Evolutionary conservation across 148 eudicot species (phyloP).

Genomic region (Drosera capensis): DNA sequence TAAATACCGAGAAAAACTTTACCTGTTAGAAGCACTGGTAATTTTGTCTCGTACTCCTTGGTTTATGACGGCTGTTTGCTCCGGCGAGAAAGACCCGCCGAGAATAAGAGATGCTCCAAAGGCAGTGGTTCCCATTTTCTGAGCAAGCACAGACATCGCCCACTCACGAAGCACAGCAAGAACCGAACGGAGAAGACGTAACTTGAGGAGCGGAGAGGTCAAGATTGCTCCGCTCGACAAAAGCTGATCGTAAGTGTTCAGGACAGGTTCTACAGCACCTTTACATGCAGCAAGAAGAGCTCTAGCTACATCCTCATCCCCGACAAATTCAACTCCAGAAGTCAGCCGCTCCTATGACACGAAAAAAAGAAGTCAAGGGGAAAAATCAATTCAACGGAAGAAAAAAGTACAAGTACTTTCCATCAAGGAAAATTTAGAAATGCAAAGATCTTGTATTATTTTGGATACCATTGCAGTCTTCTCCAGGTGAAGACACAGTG

Average conservation of each 20-base stretch:
- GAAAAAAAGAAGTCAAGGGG: slow-evolving; percentile 2
- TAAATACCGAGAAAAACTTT: not conserved
- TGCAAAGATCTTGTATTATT: not conserved
- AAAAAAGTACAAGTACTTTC: not conserved
- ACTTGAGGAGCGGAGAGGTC: slow-evolving; percentile 58
- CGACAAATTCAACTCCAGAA: slow-evolving; percentile 64
- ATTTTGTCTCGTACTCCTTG: slow-evolving; percentile 89
- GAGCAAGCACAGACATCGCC: slow-evolving; percentile 74
- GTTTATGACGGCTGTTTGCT: slow-evolving; percentile 42
- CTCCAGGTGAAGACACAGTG: slow-evolving; percentile 88
- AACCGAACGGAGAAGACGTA: slow-evolving; percentile 79
- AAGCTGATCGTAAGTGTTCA: slow-evolving; percentile 72
- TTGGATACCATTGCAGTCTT: slow-evolving; percentile 79
- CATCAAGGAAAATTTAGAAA: not conserved
- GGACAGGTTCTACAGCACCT: slow-evolving; percentile 82
- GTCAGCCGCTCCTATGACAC: slow-evolving; percentile 45
- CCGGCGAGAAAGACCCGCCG: slow-evolving; percentile 49
- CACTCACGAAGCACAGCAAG: slow-evolving; percentile 74
- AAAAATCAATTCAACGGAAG: not conserved
- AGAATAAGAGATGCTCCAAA: slow-evolving; percentile 86
- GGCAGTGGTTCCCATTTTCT: slow-evolving; percentile 65
- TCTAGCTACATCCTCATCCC: slow-evolving; percentile 85
- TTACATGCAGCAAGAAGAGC: slow-evolving; percentile 87
- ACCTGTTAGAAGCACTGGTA: slow-evolving; percentile 92
- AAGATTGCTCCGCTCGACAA: slow-evolving; percentile 70